Evolutionary conservation across 495 filamentous ascomycete species (phyloP), one percentile per base, ranked within the genome.

Genomic region (Thermochaetoides thermophila): DNA sequence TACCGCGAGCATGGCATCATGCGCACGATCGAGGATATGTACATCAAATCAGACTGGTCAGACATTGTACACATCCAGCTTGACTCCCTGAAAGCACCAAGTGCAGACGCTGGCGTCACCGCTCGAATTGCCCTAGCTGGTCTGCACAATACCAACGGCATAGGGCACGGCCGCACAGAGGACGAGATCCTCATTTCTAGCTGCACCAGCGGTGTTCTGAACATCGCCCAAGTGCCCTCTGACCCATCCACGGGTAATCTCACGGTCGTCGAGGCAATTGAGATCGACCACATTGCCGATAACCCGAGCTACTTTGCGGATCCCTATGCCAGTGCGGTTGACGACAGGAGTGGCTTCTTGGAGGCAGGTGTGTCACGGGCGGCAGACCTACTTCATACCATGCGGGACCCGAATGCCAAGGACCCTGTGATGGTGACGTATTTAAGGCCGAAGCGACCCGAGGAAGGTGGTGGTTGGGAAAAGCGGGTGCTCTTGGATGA

Each of bases 231-330:
- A 21, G 7, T 56, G 9, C 52, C 48, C 3, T n/a, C 49, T 0
- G 59, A 59, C 0, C 31, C 63, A 17, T 51, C 48, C 12, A 46
- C 54, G 9, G 44, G 48, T 23, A 60, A 52, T 18, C 44, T 75
- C 26, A 49, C 53, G 0, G 31, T 75, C 7, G 34, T 48, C 4
- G 63, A 69, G 3, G 43, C 50, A 2, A 32, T 72, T 22, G 34
- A 46, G 3, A 34, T 73, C 2, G 56, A 62, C 16, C 55, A 50
- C 14, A 37, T 64, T 12, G 56, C 69, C 21, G 72, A 78, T 46
- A 78, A 76, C 35, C 71, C 70, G 0, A 62, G 47, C 32, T 77
- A 68, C 43, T 78, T 63, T 29, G 28, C 42, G 1, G 59, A 64
- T 27, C 57, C 59, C 35, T 73, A 71, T 42, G 61, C 64, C 9